Conservation (phyloP, 257 asterid genomes). For the Voacanga thouarsii region DNA sequence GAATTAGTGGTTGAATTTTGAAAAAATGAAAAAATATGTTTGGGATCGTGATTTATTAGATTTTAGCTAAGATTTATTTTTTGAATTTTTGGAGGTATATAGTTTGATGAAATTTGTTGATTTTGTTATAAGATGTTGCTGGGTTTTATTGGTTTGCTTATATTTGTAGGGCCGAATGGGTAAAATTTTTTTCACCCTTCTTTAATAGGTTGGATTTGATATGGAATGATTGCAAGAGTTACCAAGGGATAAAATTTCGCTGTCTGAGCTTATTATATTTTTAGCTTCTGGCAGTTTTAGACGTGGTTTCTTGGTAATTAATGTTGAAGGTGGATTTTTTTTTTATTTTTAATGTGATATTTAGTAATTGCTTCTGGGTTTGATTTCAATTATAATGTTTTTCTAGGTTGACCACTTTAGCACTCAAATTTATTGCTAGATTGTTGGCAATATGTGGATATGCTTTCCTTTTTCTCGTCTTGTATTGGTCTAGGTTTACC, state of each 20-base stretch:
- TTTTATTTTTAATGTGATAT: neutral
- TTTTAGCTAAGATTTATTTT: neutral
- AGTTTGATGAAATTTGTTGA: neutral
- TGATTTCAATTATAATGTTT: neutral
- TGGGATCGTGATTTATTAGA: neutral
- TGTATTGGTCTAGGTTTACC: neutral
- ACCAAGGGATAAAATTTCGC: neutral
- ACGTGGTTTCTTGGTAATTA: too few species aligned
- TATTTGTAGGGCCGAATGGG: neutral
- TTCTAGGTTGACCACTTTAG: neutral
- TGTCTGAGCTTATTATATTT: too few species aligned
- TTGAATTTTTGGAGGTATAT: neutral
- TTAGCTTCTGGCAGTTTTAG: too few species aligned
- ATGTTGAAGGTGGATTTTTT: too few species aligned
- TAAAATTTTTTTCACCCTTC: too few species aligned
- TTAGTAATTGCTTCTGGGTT: neutral
- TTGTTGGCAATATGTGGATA: neutral
- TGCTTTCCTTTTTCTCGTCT: neutral
- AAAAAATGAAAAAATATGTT: neutral
- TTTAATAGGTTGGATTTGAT: neutral
- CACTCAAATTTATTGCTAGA: conserved; percentile 1
- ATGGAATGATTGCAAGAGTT: neutral
- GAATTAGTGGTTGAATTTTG: neutral
- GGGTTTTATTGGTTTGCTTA: conserved; percentile 8
- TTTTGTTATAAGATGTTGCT: conserved; percentile 10